Base-by-base conservation (phyloP, 2,329 filamentous ascomycete genomes). In the Fusarium sulawesiense region DNA sequence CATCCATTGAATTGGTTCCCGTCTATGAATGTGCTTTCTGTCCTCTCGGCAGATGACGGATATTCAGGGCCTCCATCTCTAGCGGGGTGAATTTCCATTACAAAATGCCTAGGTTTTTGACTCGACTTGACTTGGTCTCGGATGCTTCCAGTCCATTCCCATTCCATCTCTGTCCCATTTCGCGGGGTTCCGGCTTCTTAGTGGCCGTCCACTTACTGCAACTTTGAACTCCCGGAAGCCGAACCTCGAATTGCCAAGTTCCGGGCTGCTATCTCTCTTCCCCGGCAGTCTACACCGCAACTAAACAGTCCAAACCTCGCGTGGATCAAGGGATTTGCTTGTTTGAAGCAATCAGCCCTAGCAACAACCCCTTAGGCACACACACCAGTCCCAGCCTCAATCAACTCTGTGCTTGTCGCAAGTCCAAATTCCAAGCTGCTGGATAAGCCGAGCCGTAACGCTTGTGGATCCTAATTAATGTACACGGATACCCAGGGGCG, bases 371-470 rank as follows among this genome's bases (percentile, higher is more conserved):
- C 34, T 23, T 34, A 44, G 32, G 48, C 37, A 23, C 60, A 23
- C 60, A 63, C 60, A 55, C 60, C 37, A 51, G 20, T 32, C 41
- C n/a, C 56, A 62, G 23, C 57, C 42, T 48, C 45, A 30, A 48
- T 48, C 23, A 60, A 64, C 66, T 70, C 66, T 63, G 66, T 70
- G 67, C 62, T 67, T 49, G 44, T 59, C 56, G 48, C 56, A 68
- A 65, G 71, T 60, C 58, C 70, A 71, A 41, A 66, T 74, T 64
- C 68, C 72, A 71, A 60, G 71, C 62, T 50, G 59, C 45, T 70
- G 72, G 70, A 60, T 65, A 40, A 60, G 48, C 55, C 44, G 40
- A 56, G 59, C 42, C 50, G 67, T 64, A 58, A 55, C 54, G 46
- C n/a, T 49, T 54, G 70, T 74, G 67, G 70, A 69, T 59, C 49